Conservation (phyloP, 1,139 yeast genomes). For the Sugiyamaella japonica region DNA sequence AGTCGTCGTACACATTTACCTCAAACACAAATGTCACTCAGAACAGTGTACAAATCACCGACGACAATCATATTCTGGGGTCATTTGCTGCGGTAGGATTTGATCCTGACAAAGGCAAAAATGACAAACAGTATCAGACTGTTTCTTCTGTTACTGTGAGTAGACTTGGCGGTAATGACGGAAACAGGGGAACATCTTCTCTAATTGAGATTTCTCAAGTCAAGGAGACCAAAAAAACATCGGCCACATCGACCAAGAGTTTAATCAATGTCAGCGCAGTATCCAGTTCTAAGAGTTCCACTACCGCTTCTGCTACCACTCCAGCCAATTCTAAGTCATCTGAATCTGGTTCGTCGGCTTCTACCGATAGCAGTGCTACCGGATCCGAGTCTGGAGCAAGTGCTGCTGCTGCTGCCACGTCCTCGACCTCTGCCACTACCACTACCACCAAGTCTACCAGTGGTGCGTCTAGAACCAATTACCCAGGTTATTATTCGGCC, state of each 20-base stretch:
- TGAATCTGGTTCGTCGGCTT: slow-evolving; percentile 8
- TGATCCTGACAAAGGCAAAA: slow-evolving; percentile 11
- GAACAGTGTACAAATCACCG: slow-evolving; percentile 24
- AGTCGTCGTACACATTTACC: slow-evolving; percentile 52
- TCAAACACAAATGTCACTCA: slow-evolving; percentile 47
- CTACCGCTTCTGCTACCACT: neutral
- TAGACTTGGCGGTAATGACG: slow-evolving; percentile 15
- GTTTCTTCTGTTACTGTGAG: slow-evolving; percentile 9
- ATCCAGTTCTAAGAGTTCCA: neutral
- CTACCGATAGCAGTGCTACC: slow-evolving; percentile 14
- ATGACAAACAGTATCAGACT: slow-evolving; percentile 11
- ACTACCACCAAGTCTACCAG: no score
- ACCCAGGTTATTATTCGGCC: neutral
- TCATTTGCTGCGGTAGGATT: slow-evolving; percentile 12
- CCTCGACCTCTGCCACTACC: slow-evolving; percentile 13
- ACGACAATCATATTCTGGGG: slow-evolving; percentile 16
- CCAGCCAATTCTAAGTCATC: neutral
- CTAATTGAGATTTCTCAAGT: slow-evolving; percentile 8
- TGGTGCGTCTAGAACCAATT: slow-evolving; percentile 1
- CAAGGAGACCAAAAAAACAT: neutral
- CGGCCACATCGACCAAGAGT: slow-evolving; percentile 9
- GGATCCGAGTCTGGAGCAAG: slow-evolving; percentile 11
- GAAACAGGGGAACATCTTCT: neutral
- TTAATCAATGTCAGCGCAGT: slow-evolving; percentile 2
- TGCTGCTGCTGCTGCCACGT: slow-evolving; percentile 10